phyloP scores from a whole-genome alignment of 257 asterid genomes.

The Solanum okadae region DNA sequence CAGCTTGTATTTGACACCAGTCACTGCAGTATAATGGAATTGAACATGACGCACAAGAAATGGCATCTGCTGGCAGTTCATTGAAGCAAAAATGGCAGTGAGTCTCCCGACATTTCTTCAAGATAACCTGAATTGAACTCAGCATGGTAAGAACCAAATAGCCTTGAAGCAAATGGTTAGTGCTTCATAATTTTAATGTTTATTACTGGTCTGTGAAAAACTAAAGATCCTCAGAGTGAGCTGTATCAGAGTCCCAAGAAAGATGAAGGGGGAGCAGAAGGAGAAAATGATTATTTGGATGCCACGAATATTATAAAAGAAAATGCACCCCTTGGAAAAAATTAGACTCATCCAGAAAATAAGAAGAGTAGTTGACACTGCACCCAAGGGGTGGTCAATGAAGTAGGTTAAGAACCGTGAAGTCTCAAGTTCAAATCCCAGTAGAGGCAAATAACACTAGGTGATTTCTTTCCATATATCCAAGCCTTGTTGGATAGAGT shows the following conservation, averaged over 20 bases:
- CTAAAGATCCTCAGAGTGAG: not conserved
- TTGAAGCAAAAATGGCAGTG: constrained; percentile 93
- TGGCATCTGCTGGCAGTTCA: constrained; percentile 69
- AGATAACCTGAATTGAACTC: constrained; percentile 52
- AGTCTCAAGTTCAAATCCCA: not conserved
- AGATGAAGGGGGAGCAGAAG: not conserved
- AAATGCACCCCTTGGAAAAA: not conserved
- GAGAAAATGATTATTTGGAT: not conserved
- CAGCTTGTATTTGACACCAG: constrained; percentile 67
- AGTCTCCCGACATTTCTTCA: constrained; percentile 79
- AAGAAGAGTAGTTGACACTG: not conserved
- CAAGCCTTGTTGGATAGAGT: not conserved
- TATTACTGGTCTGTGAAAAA: not conserved
- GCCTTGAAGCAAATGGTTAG: not conserved
- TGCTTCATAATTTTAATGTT: not conserved
- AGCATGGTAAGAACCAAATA: constrained; percentile 12
- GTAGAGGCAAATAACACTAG: not conserved
- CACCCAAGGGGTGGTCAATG: not conserved
- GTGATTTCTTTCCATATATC: not conserved
- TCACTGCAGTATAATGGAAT: constrained; percentile 73
- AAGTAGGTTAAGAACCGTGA: not conserved
- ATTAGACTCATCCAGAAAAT: not conserved
- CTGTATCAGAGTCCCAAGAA: not conserved
- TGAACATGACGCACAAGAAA: constrained; percentile 73
- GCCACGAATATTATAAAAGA: not conserved